Evolutionary conservation across 2,329 filamentous ascomycete genomes (phyloP), one percentile per base, ranked within the genome.

Genomic region (Chaetomium strumarium): DNA sequence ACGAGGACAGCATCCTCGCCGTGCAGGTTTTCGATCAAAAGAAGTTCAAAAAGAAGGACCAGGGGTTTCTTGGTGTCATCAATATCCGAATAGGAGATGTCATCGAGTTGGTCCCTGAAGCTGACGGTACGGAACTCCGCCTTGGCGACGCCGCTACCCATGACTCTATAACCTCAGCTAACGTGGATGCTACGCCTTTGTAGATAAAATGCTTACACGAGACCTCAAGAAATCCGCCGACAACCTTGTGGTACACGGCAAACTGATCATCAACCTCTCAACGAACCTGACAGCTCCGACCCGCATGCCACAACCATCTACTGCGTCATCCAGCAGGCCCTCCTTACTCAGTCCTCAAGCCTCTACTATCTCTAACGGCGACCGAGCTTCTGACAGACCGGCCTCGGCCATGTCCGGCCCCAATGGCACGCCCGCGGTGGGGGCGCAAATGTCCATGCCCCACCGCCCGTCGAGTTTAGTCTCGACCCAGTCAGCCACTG

Each of bases 1-100:
- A 86, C 56, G 93, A 99, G 69, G 92, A 96, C 66, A 95, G 91
- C 70, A 96, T 99, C 66, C 79, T 99, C 44, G 93, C 93, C 8
- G 91, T 99, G 43, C 93, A 99, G 68, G 96, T 99, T 51, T 99
- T 99, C 68, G 93, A 99, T 72, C 93, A 99, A 73, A 96, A 96
- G 77, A 99, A 99, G 75, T 99, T 99, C 76, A 99, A 99, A 79
- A 99, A 99, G 83, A 99, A 97, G 90, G 93, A 99, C 64, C 93
- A 99, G 70, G 93, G 93, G 9, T 99, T 99, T 67, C 78, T 99
- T 7, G 93, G 93, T 53, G 93, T 99, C 50, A 96, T 99, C 66
- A 99, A 99, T 69, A 87, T 99, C 63, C 86, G 91, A 54, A 86
- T 99, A 61, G 93, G 93, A 63, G 91, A 95, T 77, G 87, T 93